Conservation (phyloP, 2,329 filamentous ascomycete genomes). For the Dothideomycetes sp. region DNA sequence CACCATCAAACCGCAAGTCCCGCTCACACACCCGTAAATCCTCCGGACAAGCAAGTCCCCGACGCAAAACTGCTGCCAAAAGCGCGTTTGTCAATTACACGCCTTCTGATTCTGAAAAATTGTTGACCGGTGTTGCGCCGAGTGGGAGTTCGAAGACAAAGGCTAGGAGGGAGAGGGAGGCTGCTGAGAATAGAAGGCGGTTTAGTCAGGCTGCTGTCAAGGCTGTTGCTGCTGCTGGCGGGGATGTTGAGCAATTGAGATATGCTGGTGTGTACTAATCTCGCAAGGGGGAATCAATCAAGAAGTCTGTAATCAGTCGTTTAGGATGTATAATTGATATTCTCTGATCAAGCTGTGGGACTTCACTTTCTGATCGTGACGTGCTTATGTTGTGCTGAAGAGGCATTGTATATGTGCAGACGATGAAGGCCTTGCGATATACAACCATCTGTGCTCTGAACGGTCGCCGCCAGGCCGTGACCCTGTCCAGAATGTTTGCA, state of each 20-base stretch:
- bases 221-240: conserved; percentile 62
- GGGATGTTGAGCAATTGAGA: conserved; percentile 44
- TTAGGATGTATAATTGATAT: too few species aligned
- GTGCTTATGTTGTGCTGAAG: too few species aligned
- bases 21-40: conserved; percentile 4
- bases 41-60: conserved; percentile 10
- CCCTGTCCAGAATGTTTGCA: too few species aligned
- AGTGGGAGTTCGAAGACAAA: conserved; percentile 91
- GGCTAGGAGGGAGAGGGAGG: conserved; percentile 81
- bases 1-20: conserved; percentile 13
- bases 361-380: too few species aligned
- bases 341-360: too few species aligned
- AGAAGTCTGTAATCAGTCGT: too few species aligned
- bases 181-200: conserved; percentile 62
- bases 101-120: conserved; percentile 63
- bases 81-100: conserved; percentile 84
- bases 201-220: conserved; percentile 60
- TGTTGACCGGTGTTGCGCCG: conserved; percentile 85
- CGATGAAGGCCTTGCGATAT: too few species aligned
- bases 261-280: too few species aligned
- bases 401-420: too few species aligned
- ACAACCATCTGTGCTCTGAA: too few species aligned
- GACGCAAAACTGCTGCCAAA: conserved; percentile 34
- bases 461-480: too few species aligned
- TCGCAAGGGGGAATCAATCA: too few species aligned